Base-by-base conservation (phyloP, 805 yeast species). In the Candida railenensis region DNA sequence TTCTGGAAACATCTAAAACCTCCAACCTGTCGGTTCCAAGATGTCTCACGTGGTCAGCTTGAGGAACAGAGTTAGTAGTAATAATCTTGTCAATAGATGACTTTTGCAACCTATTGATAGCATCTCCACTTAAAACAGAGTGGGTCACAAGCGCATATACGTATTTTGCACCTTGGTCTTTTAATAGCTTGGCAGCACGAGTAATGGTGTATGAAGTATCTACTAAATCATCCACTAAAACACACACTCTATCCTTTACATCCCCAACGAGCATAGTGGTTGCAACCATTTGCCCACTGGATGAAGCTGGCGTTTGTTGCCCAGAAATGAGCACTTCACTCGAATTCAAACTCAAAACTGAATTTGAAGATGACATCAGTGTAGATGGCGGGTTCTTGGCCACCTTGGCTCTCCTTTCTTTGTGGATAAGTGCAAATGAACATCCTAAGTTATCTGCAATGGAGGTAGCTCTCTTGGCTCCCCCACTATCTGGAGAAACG, bases 401-500 rank as follows among this genome's bases (percentile, higher is more conserved):
- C 4, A 66, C 64, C 46, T 67, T 71, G 40, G 74, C 78, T 53
- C 95, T 74, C 61, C 96, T 76, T 62, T 94, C 99, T 67, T 94
- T 94, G 68, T 94, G 98, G 53, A 94, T 90, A 66, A 94, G 74
- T 0, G 99, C 99, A 71, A 94, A 91, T 21, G 90, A 80, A 72
- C 94, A 79, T 16, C 89, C 90, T 48, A 94, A 69, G 1, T 87
- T 80, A 67, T 94, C 99, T 1, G 99, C 99, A 50, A 94, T 79
- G 1, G 92, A 85, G 1, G 96, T 88, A 28, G 99, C 97, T 53
- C 99, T 74, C 66, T 94, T 94, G 42, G 99, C 99, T 51, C 99
- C 99, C 60, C 99, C 99, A 19, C 97, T 94, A 67, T 94, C 99
- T 0, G 99, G 99, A 1, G 97, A 89, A 30, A 94, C 97, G 56